A percentile compares a stretch with the other conserved stretches of the same genome.
phyloP scores from a whole-genome alignment of 1,139 yeast species.

The Saccharomyces uvarum region DNA sequence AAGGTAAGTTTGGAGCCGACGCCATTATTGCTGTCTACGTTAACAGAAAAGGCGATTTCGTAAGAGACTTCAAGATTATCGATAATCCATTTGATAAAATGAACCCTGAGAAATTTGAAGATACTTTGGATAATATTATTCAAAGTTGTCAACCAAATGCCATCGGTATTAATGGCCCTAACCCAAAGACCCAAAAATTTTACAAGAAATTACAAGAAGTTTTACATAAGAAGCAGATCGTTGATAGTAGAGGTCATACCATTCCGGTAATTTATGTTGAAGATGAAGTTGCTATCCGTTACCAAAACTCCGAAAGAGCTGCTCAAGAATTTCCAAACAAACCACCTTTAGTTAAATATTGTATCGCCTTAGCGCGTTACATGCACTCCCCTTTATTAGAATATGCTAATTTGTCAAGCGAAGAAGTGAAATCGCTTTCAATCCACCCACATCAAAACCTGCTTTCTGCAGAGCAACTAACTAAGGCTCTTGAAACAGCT shows the following conservation, averaged over 20 bases:
- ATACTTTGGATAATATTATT: constrained; percentile 49
- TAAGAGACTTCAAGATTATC: constrained; percentile 70
- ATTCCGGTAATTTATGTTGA: constrained; percentile 67
- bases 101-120: constrained; percentile 48
- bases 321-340: constrained; percentile 78
- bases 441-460: constrained; percentile 72
- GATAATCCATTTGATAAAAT: constrained; percentile 48
- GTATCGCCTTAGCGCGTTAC: constrained; percentile 84
- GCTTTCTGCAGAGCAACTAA: constrained; percentile 55
- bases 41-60: constrained; percentile 73
- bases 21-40: constrained; percentile 79
- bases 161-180: constrained; percentile 81
- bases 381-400: constrained; percentile 87
- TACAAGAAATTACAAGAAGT: constrained; percentile 52
- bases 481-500: constrained; percentile 66
- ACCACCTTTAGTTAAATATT: constrained; percentile 73
- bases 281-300: constrained; percentile 89
- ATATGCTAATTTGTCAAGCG: constrained; percentile 64
- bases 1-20: constrained; percentile 70
- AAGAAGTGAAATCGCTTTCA: constrained; percentile 61
- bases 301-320: constrained; percentile 74
- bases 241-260: constrained; percentile 38
- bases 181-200: constrained; percentile 61
- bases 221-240: constrained; percentile 51
- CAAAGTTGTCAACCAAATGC: constrained; percentile 68